These are phyloP conservation scores for Ambrosiella xylebori DNA, from an alignment of 2,329 filamentous ascomycete genomes.

Conservation along the genomic window DNA sequence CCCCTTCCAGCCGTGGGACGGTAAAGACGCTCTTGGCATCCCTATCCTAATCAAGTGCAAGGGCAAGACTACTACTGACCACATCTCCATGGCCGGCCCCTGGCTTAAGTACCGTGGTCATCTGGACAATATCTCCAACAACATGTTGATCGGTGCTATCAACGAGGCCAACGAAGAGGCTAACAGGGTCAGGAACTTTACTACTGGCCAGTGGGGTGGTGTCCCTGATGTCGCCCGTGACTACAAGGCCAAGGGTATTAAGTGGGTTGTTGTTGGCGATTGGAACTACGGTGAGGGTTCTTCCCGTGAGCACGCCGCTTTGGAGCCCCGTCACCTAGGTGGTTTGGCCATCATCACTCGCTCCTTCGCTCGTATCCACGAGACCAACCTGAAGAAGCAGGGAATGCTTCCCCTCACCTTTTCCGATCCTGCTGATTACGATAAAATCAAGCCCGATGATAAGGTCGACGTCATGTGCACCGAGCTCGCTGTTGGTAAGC, in stretches of 20 bases:
- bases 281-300: conserved; percentile 99
- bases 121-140: conserved; percentile 99
- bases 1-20: conserved; percentile 78
- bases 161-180: conserved; percentile 92
- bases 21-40: conserved; percentile 68
- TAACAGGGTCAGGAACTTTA: conserved; percentile 91
- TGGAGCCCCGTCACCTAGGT: conserved; percentile 93
- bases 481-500: conserved; percentile 80
- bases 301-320: conserved; percentile 94
- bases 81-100: conserved; percentile 92
- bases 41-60: conserved; percentile 92
- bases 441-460: conserved; percentile 87
- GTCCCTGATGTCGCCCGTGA: conserved; percentile 90
- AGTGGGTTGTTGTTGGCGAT: conserved; percentile 96
- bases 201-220: conserved; percentile 66
- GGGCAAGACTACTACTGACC: conserved; percentile 93
- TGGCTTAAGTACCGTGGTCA: conserved; percentile 99
- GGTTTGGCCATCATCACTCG: conserved; percentile 93
- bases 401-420: conserved; percentile 99
- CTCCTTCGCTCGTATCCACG: conserved; percentile 96
- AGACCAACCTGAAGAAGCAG: conserved; percentile 99
- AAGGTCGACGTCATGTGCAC: conserved; percentile 79
- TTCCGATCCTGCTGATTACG: conserved; percentile 85
- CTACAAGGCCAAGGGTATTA: conserved; percentile 93
- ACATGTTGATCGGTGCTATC: conserved; percentile 96